Evolutionary conservation across 1,284 basidiomycete genomes (phyloP), one percentile per base, ranked within the genome.

Genomic region (Sporisorium exsertum): DNA sequence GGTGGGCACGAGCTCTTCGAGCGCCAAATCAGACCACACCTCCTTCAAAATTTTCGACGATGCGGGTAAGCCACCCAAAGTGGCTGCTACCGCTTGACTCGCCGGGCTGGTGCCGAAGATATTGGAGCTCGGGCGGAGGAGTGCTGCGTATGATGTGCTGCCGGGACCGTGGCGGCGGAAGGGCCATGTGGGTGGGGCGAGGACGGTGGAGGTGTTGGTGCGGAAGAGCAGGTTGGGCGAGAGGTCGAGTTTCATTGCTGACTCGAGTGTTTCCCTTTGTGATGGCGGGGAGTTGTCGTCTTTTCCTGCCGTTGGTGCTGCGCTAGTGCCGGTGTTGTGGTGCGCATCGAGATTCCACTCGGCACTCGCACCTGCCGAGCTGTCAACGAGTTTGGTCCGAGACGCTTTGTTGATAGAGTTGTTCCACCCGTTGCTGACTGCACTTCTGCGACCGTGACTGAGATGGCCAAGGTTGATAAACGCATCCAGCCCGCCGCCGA

Each of bases 11-110:
- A 82, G 60, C 58, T 70, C 63, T 43, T 82, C 81, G 1, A 82
- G 69, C 26, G 72, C 79, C n/a, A 82, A 47, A 51, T 82, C 81
- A 10, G 77, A 63, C 81, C 81, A 82, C 1, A 82, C 73, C 49
- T 77, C 78, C 40, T 40, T 59, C 43, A 61, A 20, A 37, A 59
- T 64, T 50, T 58, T 77, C 46, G 61, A 47, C 2, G 58, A 60
- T 3, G 64, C 65, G 4, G 54, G 66, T 16, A 76, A 27, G 0
- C 73, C 73, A 7, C 73, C 73, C 29, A 76, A 45, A 1, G 64
- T 67, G 1, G 73, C 73, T 40, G 76, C 65, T 0, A 71, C 62
- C 5, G 76, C 72, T 40, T 65, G 64, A 55, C 72, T 66, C 24
- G 72, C 68, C 13, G 72, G 65, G 49, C 58, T 56, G 35, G n/a